Evolutionary conservation across 1,139 yeast genomes (phyloP), one percentile per base, ranked within the genome.

Genomic region (Tardiomyces digboiensis): DNA sequence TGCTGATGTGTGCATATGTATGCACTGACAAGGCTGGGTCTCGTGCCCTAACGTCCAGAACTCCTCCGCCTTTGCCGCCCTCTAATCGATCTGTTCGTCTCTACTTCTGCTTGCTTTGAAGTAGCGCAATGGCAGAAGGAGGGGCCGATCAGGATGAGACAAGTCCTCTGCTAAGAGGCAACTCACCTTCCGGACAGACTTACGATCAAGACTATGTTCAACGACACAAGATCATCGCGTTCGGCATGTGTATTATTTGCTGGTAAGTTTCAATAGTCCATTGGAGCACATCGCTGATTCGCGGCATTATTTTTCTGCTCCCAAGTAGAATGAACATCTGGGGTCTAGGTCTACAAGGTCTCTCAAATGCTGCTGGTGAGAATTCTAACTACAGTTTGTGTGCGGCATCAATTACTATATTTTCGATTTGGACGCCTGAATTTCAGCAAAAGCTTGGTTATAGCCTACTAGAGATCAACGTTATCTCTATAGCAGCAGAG

Each of bases 341-440:
- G n/a, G n/a, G n/a, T n/a, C n/a, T n/a, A n/a, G n/a, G n/a, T n/a
- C n/a, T n/a, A n/a, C n/a, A n/a, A n/a, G n/a, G n/a, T n/a, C n/a
- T n/a, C n/a, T n/a, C n/a, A n/a, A n/a, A n/a, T n/a, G n/a, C n/a
- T n/a, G n/a, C n/a, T n/a, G n/a, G n/a, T n/a, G n/a, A n/a, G n/a
- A n/a, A n/a, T n/a, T n/a, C 33, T 26, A 8, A 26, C 33, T 5
- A 8, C 33, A 26, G 33, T 62, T 70, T 86, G 2, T 73, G 83
- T 36, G 80, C 88, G 18, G 97, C 95, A 1, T 84, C 94, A 18
- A 83, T 88, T 45, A 71, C 86, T 48, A 70, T 88, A 29, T 86
- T 87, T 59, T 80, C 95, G 13, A 68, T 91, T 42, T 88, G 82
- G 62, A 78, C 95, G 14, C 76, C 84, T 19, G 75, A 82, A 13